Conservation (phyloP, 2,329 filamentous ascomycete species). For the Corniculantispora saksenae region DNA sequence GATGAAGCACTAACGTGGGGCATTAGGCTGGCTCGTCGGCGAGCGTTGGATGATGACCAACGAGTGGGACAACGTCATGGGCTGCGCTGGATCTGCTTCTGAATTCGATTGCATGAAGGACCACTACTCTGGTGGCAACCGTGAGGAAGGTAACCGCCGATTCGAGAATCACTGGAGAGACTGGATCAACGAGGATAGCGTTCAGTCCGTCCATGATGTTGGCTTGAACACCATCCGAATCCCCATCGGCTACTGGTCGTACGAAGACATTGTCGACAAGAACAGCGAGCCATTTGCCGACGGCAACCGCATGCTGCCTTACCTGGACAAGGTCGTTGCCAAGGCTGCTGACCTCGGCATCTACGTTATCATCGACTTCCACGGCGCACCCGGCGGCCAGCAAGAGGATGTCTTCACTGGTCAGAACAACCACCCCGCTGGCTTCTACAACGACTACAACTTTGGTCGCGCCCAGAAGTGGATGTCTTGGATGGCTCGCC, state of each 20-base stretch:
- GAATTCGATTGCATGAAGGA: slow-evolving; percentile 55
- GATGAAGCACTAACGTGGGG: neutral
- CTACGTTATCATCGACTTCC: slow-evolving; percentile 35
- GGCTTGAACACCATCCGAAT: slow-evolving; percentile 55
- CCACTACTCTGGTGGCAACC: slow-evolving; percentile 26
- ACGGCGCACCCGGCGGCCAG: slow-evolving; percentile 52
- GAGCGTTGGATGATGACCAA: slow-evolving; percentile 53
- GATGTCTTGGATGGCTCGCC: slow-evolving; percentile 55
- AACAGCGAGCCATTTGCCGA: slow-evolving; percentile 50
- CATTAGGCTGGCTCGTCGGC: slow-evolving; percentile 38
- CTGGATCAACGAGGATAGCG: slow-evolving; percentile 26
- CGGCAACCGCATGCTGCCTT: slow-evolving; percentile 30
- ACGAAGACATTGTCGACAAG: slow-evolving; percentile 47
- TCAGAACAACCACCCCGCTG: slow-evolving; percentile 35
- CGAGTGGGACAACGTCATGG: slow-evolving; percentile 47
- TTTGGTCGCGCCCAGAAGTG: slow-evolving; percentile 57
- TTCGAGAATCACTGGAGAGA: slow-evolving; percentile 51
- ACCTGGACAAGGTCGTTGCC: slow-evolving; percentile 33
- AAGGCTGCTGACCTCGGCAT: slow-evolving; percentile 35
- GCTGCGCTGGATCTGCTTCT: slow-evolving; percentile 43
- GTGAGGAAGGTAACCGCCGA: slow-evolving; percentile 42
- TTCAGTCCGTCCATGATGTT: slow-evolving; percentile 47
- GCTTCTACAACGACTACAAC: slow-evolving; percentile 58
- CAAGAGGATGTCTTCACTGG: slow-evolving; percentile 46
- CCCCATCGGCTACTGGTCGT: slow-evolving; percentile 56